Base-by-base conservation (phyloP, 768 basidiomycete species). In the Lactarius tabidus region DNA sequence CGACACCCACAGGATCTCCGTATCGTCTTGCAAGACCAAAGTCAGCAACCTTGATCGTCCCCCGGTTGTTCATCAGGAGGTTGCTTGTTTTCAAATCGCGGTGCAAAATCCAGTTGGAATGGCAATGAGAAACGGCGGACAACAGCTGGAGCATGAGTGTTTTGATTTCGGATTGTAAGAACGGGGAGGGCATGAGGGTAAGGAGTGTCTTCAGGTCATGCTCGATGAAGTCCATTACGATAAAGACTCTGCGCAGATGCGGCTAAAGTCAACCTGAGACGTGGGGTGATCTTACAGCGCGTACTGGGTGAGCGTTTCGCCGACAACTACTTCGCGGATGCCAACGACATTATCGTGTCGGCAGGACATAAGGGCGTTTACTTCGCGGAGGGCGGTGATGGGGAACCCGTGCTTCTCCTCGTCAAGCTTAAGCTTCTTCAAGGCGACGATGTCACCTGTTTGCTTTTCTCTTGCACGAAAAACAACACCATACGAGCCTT, bases 221-320 rank as follows among this genome's bases (percentile, higher is more conserved):
- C 76, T 99, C 97, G 74, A 99, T 96, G 74, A 99, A 99, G 75
- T 97, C 95, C 95, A 97, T 97, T 39, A 98, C 97, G 69, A 99
- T 95, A 76, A 95, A 99, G 52, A 98, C 93, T 80, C 97, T 98
- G 33, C 45, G 52, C 56, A n/a, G 31, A 26, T n/a, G 56, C 26
- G 53, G 59, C 18, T 64, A 56, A 41, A 59, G 35, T 59, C 59
- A 59, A 59, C 31, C 53, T 28, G 45, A 38, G 36, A 54, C 29
- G 43, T 36, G 14, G 7, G 35, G 10, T 35, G 53, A 41, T 33
- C 39, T 45, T 23, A 70, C 72, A 67, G 62, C 68, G 70, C 96
- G 82, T 79, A 98, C 97, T 99, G 96, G 65, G 97, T 98, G 75
- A 99, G 79, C 2, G 97, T 99, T 73, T 98, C 95, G 39, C 97